These are phyloP conservation scores for Penicillium alfredii DNA, from an alignment of 495 filamentous ascomycete species.

Conservation along the genomic window DNA sequence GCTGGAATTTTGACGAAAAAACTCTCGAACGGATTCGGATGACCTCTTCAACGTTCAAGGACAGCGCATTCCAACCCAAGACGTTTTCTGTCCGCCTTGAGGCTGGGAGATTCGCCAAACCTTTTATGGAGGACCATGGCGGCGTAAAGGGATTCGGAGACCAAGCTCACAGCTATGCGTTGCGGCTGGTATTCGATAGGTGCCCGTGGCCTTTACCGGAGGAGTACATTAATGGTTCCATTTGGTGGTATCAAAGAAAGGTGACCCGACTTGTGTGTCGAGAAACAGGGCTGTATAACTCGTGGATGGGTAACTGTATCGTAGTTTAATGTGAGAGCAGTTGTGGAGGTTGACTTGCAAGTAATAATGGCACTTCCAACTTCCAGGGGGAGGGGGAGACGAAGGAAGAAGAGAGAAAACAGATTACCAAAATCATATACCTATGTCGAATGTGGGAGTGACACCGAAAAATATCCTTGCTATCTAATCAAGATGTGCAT, in stretches of 20 bases:
- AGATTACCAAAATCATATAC: too few relatives aligned
- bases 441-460: too few relatives aligned
- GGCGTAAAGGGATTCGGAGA: background rate
- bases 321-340: too few relatives aligned
- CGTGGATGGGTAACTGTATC: background rate
- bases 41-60: background rate
- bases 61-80: background rate
- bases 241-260: background rate
- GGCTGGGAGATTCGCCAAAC: background rate
- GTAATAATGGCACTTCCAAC: too few relatives aligned
- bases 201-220: background rate
- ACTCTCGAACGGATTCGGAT: background rate
- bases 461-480: too few relatives aligned
- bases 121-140: background rate
- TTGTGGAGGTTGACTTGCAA: too few relatives aligned
- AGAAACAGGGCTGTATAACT: background rate
- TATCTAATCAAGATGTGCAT: too few relatives aligned
- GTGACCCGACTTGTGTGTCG: background rate
- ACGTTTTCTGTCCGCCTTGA: background rate
- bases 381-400: too few relatives aligned
- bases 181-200: background rate
- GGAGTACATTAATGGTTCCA: background rate
- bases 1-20: conserved; percentile 1
- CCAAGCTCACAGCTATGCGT: background rate
- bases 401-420: too few relatives aligned